phyloP scores from a whole-genome alignment of 2,329 filamentous ascomycete species.

The Monosporascus sp. region DNA sequence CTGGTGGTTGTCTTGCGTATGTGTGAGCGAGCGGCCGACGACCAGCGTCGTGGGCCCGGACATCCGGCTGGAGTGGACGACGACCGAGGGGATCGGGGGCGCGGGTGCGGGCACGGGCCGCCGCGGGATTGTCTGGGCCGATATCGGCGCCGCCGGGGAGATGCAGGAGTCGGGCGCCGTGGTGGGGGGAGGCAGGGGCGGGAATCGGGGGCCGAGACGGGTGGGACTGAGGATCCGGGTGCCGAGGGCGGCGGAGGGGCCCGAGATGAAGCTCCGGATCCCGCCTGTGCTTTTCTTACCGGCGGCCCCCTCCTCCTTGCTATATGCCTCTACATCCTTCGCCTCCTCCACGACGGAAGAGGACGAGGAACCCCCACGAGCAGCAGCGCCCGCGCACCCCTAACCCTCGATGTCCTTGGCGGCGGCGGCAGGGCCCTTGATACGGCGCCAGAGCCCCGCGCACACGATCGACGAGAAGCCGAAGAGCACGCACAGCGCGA shows the following conservation, averaged over 20 bases:
- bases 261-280: conserved; percentile 15
- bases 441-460: conserved; percentile 57
- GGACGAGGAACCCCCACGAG: conserved; percentile 17
- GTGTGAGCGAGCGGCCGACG: conserved; percentile 9
- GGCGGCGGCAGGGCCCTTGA: conserved; percentile 34
- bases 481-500: conserved; percentile 70
- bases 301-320: not conserved
- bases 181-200: conserved; percentile 10
- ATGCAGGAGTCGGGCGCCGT: conserved; percentile 16
- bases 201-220: conserved; percentile 15
- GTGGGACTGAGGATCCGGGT: conserved; percentile 14
- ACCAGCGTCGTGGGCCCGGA: conserved; percentile 3
- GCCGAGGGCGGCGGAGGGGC: conserved; percentile 17
- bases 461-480: conserved; percentile 55
- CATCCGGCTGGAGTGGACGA: not conserved
- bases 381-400: conserved; percentile 40
- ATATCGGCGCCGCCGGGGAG: conserved; percentile 14
- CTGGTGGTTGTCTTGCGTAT: not conserved
- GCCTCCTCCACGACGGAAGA: not conserved
- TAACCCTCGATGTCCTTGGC: conserved; percentile 46
- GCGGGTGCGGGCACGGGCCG: conserved; percentile 2
- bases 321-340: not conserved
- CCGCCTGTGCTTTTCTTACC: conserved; percentile 4
- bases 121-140: not conserved
- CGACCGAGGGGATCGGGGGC: conserved; percentile 3